phyloP scores from a whole-genome alignment of 1,284 basidiomycete species.

The Ceratobasidium theobromae region DNA sequence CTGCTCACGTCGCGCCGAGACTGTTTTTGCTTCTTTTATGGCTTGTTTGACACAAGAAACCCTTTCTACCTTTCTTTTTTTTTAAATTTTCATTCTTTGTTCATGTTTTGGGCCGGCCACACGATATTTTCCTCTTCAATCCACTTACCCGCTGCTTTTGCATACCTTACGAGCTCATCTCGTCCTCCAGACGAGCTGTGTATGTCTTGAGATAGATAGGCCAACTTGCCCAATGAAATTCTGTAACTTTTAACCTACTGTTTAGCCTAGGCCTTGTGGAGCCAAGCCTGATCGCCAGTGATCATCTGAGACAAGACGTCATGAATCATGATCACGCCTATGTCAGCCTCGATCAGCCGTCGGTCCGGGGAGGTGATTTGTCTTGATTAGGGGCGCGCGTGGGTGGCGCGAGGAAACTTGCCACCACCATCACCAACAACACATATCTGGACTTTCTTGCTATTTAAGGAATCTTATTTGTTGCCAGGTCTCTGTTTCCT shows the following conservation, averaged over 20 bases:
- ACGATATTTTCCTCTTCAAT: neutral
- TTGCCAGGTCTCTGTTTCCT: too few relatives aligned
- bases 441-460: neutral
- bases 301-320: too few relatives aligned
- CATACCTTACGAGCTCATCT: too few relatives aligned
- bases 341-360: neutral
- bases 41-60: constrained; percentile 29
- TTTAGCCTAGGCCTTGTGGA: too few relatives aligned
- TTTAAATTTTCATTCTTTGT: neutral
- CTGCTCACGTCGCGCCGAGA: neutral
- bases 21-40: too few relatives aligned
- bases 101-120: neutral
- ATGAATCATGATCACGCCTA: neutral
- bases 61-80: constrained; percentile 1
- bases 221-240: too few relatives aligned
- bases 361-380: neutral
- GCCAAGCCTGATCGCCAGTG: too few relatives aligned
- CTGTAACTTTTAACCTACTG: too few relatives aligned
- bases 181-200: too few relatives aligned
- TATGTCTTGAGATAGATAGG: too few relatives aligned
- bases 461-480: too few relatives aligned
- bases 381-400: neutral
- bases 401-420: neutral
- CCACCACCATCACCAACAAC: neutral
- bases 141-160: neutral